Conservation (phyloP, 2,329 filamentous ascomycete species). For the Neoscytalidium dimidiatum region DNA sequence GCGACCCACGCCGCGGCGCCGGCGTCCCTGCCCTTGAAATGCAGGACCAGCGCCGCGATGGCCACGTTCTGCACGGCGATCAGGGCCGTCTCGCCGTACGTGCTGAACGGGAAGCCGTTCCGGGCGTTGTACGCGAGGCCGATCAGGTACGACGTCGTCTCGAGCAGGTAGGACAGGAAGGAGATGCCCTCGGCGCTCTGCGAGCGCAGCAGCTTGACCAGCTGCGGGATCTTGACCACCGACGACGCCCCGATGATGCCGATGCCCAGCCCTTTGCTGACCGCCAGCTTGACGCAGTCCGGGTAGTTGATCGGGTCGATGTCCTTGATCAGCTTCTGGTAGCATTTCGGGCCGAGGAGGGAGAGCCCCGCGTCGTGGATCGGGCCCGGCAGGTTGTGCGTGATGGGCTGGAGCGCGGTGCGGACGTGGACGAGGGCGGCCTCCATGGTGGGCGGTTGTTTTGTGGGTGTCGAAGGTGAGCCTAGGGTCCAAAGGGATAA, state of each 20-base stretch:
- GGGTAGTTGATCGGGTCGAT: constrained; percentile 72
- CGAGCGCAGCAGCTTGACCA: constrained; percentile 84
- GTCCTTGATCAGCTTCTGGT: constrained; percentile 81
- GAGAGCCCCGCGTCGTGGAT: constrained; percentile 35
- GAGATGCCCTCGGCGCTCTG: constrained; percentile 81
- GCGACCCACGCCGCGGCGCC: constrained; percentile 78
- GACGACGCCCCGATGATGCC: constrained; percentile 89
- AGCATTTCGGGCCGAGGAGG: constrained; percentile 82
- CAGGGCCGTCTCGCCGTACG: constrained; percentile 90
- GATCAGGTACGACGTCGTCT: constrained; percentile 86
- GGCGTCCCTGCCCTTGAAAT: constrained; percentile 70
- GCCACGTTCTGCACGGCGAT: constrained; percentile 91
- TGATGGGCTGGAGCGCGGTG: constrained; percentile 45
- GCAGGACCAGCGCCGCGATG: constrained; percentile 83
- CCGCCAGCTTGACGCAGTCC: constrained; percentile 81
- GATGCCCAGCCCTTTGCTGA: constrained; percentile 90
- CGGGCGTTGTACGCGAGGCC: constrained; percentile 89
- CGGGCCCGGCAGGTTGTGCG: constrained; percentile 46
- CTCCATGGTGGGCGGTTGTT: constrained; percentile 6
- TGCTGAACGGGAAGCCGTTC: constrained; percentile 92
- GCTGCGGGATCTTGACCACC: constrained; percentile 95
- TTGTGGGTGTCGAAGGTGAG: neutral
- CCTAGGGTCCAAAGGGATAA: no score
- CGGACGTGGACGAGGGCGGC: constrained; percentile 48
- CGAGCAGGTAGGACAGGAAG: constrained; percentile 89